These are phyloP conservation scores for Trametes cubensis DNA, from an alignment of 768 basidiomycete species.

Conservation along the genomic window DNA sequence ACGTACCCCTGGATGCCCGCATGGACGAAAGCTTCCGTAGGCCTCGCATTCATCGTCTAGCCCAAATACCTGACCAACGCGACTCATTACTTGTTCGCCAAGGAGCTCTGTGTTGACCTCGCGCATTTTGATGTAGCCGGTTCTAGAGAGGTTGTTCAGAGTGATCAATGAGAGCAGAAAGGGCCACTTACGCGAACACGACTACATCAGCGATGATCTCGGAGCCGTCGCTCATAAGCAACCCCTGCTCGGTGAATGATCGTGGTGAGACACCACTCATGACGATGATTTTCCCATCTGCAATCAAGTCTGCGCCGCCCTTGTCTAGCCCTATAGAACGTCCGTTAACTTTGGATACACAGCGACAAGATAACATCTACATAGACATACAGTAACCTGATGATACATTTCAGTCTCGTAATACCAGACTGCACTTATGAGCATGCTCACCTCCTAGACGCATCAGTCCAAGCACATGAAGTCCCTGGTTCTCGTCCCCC, in stretches of 20 bases:
- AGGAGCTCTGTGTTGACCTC: constrained; percentile 37
- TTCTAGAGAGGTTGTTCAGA: constrained; percentile 20
- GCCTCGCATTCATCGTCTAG: constrained; percentile 47
- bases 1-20: constrained; percentile 47
- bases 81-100: constrained; percentile 39
- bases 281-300: constrained; percentile 53
- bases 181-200: constrained; percentile 27
- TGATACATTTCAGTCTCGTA: too few species aligned
- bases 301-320: constrained; percentile 48
- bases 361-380: too few species aligned
- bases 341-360: too few species aligned
- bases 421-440: too few species aligned
- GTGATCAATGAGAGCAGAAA: too few species aligned
- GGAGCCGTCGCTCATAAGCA: constrained; percentile 29
- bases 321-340: constrained; percentile 25
- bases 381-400: constrained; percentile 15
- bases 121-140: constrained; percentile 39
- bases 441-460: constrained; percentile 36
- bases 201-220: constrained; percentile 32
- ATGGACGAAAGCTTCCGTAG: constrained; percentile 41
- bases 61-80: constrained; percentile 40
- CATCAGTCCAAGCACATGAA: constrained; percentile 33
- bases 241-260: constrained; percentile 32
- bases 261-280: constrained; percentile 40
- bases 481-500: constrained; percentile 42